Conservation (phyloP, 257 asterid genomes). For the Ligustrum vulgare region DNA sequence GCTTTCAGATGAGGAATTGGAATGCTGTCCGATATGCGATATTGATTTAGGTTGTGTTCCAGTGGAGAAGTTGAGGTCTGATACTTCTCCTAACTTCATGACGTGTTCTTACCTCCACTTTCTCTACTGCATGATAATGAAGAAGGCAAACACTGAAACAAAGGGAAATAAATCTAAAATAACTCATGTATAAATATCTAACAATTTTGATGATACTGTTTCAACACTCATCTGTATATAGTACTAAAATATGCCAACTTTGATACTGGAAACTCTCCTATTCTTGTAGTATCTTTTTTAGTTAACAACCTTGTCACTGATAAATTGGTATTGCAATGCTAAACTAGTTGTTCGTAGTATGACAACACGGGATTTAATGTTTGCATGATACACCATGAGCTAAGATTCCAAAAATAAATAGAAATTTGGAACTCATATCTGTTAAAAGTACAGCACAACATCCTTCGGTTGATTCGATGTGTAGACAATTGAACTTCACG, state of each 20-base stretch:
- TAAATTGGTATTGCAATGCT: neutral
- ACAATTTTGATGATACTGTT: constrained; percentile 6
- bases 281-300: neutral
- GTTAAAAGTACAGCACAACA: neutral
- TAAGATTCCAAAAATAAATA: neutral
- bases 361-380: neutral
- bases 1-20: constrained; percentile 45
- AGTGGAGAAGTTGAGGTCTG: constrained; percentile 57
- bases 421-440: neutral
- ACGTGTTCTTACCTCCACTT: neutral
- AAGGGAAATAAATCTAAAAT: neutral
- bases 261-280: neutral
- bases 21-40: constrained; percentile 55
- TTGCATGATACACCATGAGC: neutral
- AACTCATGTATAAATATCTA: constrained; percentile 3
- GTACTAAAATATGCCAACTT: neutral
- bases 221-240: neutral
- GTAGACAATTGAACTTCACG: neutral
- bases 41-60: constrained; percentile 58
- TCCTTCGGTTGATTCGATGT: neutral
- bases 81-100: neutral
- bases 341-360: constrained; percentile 4
- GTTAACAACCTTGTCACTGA: neutral
- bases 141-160: neutral
- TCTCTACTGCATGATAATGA: neutral